Base-by-base conservation (phyloP, 2,329 filamentous ascomycete species). In the Allantophomopsis lycopodina region DNA sequence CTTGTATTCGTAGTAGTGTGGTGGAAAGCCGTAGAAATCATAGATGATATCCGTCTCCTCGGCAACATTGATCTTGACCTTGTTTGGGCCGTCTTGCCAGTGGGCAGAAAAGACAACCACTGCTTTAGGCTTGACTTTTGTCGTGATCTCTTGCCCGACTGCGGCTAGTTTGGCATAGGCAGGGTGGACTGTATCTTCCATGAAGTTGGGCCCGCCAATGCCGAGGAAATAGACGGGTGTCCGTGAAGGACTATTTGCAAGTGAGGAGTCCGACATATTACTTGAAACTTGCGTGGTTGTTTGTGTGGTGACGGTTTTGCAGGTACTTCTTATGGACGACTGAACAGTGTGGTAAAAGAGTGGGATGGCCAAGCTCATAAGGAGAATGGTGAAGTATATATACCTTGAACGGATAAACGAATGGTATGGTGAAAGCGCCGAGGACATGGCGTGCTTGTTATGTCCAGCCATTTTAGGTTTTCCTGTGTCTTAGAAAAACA, bases 71-170 rank as follows among this genome's bases (percentile, higher is more conserved):
- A 85, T 68, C 50, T 79, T 63, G 45, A 85, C 69, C 3, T 61
- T 65, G 48, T 68, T 61, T 32, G 60, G 58, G 40, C 52, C 60
- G 35, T 68, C 75, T 59, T 83, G 76, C 82, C 83, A 87, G 56
- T 88, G 82, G 1, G 80, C 83, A 1, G 81, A 85, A 54, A 88
- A 79, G 17, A 86, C 77, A 1, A 87, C 74, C 12, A 87, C 69
- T 2, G 80, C 83, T 45, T 73, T 77, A 2, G 82, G 82, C 49
- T 77, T 79, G 34, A 85, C 73, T 44, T 74, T 71, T 20, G 70
- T 63, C 0, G 79, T 84, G 52, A 87, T 84, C 50, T 86, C 80
- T 7, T 57, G 64, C 33, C 82, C 82, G 39, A 85, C 76, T 17
- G 65, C 55, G 47, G 78, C 69, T 4, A 87, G 69, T 40, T 79